Evolutionary conservation across 352 stramenopile genomes (phyloP).

Genomic region (Globisporangium okanoganense): DNA sequence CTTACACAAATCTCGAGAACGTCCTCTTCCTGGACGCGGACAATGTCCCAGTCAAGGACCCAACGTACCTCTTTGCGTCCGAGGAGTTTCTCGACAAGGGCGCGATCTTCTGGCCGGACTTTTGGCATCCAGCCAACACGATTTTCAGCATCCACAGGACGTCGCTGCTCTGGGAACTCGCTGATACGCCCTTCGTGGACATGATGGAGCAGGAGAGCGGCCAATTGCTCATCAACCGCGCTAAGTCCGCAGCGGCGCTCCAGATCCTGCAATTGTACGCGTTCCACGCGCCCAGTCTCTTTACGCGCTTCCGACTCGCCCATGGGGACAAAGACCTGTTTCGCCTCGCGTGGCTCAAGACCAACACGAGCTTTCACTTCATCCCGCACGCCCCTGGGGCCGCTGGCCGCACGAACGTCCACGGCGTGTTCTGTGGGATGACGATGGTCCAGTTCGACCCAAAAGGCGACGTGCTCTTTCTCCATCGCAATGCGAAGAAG

Average conservation of each 20-base stretch:
- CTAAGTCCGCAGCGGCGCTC: constrained; percentile 25
- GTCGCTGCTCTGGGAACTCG: constrained; percentile 50
- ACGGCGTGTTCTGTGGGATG: constrained; percentile 47
- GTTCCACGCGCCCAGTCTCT: constrained; percentile 45
- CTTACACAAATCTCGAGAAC: constrained; percentile 57
- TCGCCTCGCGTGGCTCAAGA: constrained; percentile 52
- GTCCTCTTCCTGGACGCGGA: constrained; percentile 73
- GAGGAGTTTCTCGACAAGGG: constrained; percentile 38
- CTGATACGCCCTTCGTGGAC: constrained; percentile 40
- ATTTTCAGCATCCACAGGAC: constrained; percentile 53
- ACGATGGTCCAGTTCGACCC: constrained; percentile 43
- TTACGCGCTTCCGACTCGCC: constrained; percentile 30
- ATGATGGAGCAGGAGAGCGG: constrained; percentile 76
- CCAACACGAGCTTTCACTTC: constrained; percentile 46
- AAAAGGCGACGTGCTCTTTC: constrained; percentile 30
- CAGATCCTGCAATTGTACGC: constrained; percentile 37
- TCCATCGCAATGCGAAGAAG: constrained; percentile 51
- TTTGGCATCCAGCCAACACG: constrained; percentile 64
- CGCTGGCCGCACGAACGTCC: constrained; percentile 23
- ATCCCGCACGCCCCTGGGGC: constrained; percentile 31
- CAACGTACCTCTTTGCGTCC: constrained; percentile 57
- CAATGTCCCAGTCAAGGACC: constrained; percentile 59
- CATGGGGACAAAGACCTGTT: constrained; percentile 60
- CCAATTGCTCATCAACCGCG: constrained; percentile 45
- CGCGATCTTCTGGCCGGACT: constrained; percentile 76